A percentile compares a stretch with the other conserved stretches of the same genome.
Evolutionary conservation across 495 filamentous ascomycete species (phyloP).

Genomic region (Thozetella sp.): DNA sequence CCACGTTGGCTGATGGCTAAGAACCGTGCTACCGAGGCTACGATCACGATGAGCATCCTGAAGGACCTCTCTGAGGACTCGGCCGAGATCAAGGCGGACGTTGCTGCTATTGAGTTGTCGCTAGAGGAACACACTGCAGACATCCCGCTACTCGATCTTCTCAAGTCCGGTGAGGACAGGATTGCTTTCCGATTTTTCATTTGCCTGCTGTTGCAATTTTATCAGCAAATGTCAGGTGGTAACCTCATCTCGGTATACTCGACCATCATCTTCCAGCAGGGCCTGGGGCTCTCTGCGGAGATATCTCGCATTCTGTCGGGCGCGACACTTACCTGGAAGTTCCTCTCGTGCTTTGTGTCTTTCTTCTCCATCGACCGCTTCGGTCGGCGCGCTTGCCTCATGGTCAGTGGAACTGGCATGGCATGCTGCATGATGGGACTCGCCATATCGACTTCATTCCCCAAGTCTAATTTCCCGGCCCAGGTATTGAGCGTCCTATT

Average conservation of each 20-base stretch:
- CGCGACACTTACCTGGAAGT: conserved; percentile 51
- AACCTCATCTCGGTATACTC: conserved; percentile 65
- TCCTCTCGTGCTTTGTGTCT: conserved; percentile 46
- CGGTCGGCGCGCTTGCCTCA: conserved; percentile 56
- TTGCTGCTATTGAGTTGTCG: no score
- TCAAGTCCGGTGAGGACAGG: no score
- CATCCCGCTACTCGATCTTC: no score
- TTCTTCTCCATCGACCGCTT: conserved; percentile 56
- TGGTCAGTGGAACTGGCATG: conserved; percentile 53
- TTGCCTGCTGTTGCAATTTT: conserved; percentile 42
- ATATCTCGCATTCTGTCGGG: conserved; percentile 37
- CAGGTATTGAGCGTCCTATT: conserved; percentile 49
- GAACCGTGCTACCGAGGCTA: no score
- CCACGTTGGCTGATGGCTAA: no score
- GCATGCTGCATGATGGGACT: conserved; percentile 37
- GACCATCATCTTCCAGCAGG: conserved; percentile 60
- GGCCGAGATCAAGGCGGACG: no score
- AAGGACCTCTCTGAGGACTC: no score
- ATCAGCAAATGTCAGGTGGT: conserved; percentile 56
- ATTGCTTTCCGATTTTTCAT: no score
- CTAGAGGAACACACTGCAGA: no score
- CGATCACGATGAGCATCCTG: no score
- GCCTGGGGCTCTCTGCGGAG: conserved; percentile 47
- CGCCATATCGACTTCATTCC: conserved; percentile 40
- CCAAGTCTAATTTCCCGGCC: conserved; percentile 24